phyloP scores from a whole-genome alignment of 106 monocot genomes.

The Dendrobium nobile region DNA sequence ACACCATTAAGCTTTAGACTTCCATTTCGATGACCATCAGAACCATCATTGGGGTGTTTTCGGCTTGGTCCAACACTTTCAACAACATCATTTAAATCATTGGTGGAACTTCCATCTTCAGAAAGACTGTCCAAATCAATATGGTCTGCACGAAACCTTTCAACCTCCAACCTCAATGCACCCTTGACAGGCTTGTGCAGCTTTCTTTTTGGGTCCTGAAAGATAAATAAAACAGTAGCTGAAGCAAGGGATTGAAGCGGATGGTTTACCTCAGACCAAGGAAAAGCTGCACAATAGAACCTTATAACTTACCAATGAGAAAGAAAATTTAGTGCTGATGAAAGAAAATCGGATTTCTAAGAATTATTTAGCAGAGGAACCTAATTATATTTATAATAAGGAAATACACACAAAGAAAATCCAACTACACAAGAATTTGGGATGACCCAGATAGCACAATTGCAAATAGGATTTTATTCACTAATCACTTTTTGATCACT shows the following conservation, averaged over 20 bases:
- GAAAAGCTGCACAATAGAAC: too few species aligned
- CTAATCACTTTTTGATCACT: too few species aligned
- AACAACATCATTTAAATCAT: constrained; percentile 45
- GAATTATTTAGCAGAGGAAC: too few species aligned
- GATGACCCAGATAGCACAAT: too few species aligned
- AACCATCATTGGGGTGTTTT: constrained; percentile 31
- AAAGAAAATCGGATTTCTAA: too few species aligned
- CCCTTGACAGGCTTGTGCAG: constrained; percentile 97
- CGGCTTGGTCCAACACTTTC: constrained; percentile 28
- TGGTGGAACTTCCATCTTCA: constrained; percentile 60
- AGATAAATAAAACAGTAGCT: neutral
- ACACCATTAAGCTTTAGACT: constrained; percentile 15
- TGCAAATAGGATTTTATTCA: too few species aligned
- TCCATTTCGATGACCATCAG: constrained; percentile 23
- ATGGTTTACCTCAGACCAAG: neutral
- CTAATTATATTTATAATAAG: too few species aligned
- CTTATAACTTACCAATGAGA: too few species aligned
- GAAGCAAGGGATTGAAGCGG: neutral
- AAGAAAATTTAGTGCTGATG: too few species aligned
- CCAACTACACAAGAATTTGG: too few species aligned
- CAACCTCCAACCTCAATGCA: constrained; percentile 75
- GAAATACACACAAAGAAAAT: too few species aligned
- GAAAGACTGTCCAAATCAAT: constrained; percentile 60
- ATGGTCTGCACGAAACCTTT: constrained; percentile 53
- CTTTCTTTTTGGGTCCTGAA: constrained; percentile 92